phyloP scores from a whole-genome alignment of 2,329 filamentous ascomycete species.

The Septoria linicola region DNA sequence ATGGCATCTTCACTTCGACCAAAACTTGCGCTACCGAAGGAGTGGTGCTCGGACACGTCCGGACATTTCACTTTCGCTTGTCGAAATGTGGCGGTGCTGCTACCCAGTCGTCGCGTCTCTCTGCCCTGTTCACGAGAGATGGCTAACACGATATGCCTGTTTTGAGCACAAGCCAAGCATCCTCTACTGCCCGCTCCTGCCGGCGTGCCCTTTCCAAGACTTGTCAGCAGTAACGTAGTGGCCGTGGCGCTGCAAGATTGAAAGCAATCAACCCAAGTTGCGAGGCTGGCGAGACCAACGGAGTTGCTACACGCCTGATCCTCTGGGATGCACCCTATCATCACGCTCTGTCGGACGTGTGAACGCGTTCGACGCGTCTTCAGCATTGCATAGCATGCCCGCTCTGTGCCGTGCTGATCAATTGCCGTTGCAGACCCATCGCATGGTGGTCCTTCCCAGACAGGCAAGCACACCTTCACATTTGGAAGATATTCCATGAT shows the following conservation, averaged over 20 bases:
- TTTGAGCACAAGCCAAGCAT: constrained; percentile 8
- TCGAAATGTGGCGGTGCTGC: constrained; percentile 13
- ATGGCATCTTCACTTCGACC: too few relatives aligned
- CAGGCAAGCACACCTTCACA: neutral
- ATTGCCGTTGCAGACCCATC: neutral
- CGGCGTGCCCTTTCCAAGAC: neutral
- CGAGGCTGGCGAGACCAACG: constrained; percentile 2
- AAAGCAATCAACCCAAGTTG: too few relatives aligned
- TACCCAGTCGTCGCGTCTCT: constrained; percentile 10
- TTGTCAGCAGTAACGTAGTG: too few relatives aligned
- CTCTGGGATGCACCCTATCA: constrained; percentile 8
- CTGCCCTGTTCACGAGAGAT: constrained; percentile 11
- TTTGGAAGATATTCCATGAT: constrained; percentile 5
- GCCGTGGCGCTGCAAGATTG: too few relatives aligned
- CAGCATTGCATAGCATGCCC: constrained; percentile 1
- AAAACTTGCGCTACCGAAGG: too few relatives aligned
- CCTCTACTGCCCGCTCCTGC: neutral
- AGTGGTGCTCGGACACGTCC: constrained; percentile 9
- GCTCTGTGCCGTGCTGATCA: constrained; percentile 10
- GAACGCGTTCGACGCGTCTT: constrained; percentile 14
- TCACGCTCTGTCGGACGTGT: constrained; percentile 1
- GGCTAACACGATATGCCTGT: constrained; percentile 10
- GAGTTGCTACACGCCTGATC: neutral
- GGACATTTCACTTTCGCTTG: constrained; percentile 15
- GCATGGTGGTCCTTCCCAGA: constrained; percentile 3